Conservation (phyloP, 2,329 filamentous ascomycete species). For the Cercospora sp. region DNA sequence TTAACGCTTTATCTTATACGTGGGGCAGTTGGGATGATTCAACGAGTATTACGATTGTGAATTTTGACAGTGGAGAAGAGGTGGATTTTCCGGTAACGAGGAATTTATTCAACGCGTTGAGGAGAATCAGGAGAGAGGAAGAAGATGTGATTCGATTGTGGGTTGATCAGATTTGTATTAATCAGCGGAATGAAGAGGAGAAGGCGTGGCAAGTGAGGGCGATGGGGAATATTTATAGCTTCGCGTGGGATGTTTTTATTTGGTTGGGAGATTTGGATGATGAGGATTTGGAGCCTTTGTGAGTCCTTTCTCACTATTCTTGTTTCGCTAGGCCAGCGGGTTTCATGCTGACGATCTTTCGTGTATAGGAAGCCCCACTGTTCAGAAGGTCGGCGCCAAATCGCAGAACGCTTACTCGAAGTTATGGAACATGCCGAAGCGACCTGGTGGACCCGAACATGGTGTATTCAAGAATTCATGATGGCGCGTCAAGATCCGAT, state of each 20-base stretch:
- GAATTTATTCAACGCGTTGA: neutral
- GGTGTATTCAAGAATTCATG: conserved; percentile 5
- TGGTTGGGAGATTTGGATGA: conserved; percentile 9
- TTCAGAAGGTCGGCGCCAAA: neutral
- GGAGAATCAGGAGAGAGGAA: neutral
- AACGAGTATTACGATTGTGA: neutral
- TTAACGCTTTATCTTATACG: conserved; percentile 5
- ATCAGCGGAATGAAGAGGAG: conserved; percentile 1
- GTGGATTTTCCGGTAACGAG: neutral
- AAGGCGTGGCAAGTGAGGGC: neutral
- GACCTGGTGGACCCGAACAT: neutral
- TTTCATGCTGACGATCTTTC: neutral
- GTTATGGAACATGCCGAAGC: conserved; percentile 1
- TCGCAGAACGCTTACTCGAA: neutral
- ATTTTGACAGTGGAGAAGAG: neutral
- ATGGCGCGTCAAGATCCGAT: neutral
- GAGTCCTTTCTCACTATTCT: neutral
- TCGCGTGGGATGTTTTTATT: conserved; percentile 6
- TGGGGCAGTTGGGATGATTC: conserved; percentile 3
- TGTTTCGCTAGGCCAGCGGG: neutral
- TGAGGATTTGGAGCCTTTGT: conserved; percentile 1
- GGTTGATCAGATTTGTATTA: conserved; percentile 7
- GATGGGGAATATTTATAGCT: conserved; percentile 4
- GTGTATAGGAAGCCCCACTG: neutral
- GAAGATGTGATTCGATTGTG: neutral